A percentile compares a stretch with the other conserved stretches of the same genome.
phyloP scores from a whole-genome alignment of 345 rosid genomes.

The Citrus reticulata region DNA sequence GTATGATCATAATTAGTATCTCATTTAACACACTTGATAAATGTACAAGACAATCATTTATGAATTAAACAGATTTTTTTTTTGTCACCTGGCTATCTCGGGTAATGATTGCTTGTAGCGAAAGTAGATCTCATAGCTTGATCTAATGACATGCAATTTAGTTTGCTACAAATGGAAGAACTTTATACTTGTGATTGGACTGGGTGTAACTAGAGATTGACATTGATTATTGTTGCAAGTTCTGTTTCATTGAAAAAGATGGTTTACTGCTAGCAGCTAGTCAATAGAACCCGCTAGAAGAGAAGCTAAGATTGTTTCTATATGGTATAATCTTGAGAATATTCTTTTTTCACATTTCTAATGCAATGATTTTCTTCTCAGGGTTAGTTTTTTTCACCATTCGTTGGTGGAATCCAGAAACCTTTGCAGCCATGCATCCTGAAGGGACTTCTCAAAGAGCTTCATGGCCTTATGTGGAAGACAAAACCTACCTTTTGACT shows the following conservation, averaged over 20 bases:
- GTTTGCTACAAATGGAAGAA: not conserved
- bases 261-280: not conserved
- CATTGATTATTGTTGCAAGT: not conserved
- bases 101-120: not conserved
- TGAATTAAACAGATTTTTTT: not conserved
- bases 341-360: not conserved
- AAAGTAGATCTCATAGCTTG: not conserved
- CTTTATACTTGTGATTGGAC: not conserved
- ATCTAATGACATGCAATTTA: not conserved
- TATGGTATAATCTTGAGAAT: not conserved
- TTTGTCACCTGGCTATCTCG: not conserved
- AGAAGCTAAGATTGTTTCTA: not conserved
- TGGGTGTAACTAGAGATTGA: not conserved
- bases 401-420: slow-evolving; percentile 95
- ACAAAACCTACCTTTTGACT: slow-evolving; percentile 58
- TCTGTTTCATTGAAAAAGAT: not conserved
- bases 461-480: slow-evolving; percentile 92
- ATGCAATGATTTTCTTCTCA: slow-evolving; percentile 28
- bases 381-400: slow-evolving; percentile 93
- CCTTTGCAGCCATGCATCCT: slow-evolving; percentile 88
- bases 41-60: not conserved
- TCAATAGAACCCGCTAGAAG: not conserved
- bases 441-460: slow-evolving; percentile 56
- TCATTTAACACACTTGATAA: not conserved
- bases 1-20: not conserved